Evolutionary conservation across 768 basidiomycete genomes (phyloP).

Genomic region (Tephrocybe sp.): DNA sequence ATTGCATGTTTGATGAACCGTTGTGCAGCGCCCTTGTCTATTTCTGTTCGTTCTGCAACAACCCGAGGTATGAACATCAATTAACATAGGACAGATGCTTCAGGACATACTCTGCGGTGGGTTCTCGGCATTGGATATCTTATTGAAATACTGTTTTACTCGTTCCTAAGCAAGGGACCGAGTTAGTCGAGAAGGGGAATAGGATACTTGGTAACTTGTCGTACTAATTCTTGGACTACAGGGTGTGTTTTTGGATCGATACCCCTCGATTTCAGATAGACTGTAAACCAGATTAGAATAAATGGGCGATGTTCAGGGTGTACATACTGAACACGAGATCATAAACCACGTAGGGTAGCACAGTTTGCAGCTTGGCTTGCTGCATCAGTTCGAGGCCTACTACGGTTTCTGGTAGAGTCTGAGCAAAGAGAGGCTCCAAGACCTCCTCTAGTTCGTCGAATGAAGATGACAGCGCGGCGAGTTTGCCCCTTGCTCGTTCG

Average conservation of each 20-base stretch:
- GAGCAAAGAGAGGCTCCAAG: slow-evolving; percentile 64
- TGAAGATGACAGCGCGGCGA: slow-evolving; percentile 50
- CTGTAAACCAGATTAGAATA: slow-evolving; percentile 32
- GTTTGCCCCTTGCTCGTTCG: slow-evolving; percentile 40
- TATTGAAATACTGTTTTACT: slow-evolving; percentile 78
- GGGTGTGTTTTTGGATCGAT: slow-evolving; percentile 79
- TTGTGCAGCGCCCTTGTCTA: slow-evolving; percentile 77
- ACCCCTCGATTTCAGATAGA: slow-evolving; percentile 78
- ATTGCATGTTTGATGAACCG: slow-evolving; percentile 88
- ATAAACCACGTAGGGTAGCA: slow-evolving; percentile 79
- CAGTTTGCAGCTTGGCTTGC: slow-evolving; percentile 78
- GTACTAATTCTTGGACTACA: slow-evolving; percentile 69
- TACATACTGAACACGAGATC: slow-evolving; percentile 81
- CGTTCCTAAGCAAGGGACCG: slow-evolving; percentile 50
- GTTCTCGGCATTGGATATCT: slow-evolving; percentile 74
- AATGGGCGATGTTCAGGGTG: background rate
- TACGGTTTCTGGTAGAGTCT: slow-evolving; percentile 65
- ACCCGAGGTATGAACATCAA: background rate
- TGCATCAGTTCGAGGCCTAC: slow-evolving; percentile 67
- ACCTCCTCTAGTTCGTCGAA: slow-evolving; percentile 67
- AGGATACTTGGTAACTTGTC: slow-evolving; percentile 14
- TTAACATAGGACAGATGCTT: background rate
- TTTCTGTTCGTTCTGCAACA: slow-evolving; percentile 35
- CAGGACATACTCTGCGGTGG: slow-evolving; percentile 49
- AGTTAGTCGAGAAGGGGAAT: background rate